A percentile compares a stretch with the other conserved stretches of the same genome.
These are phyloP conservation scores for Pleurotus salmoneostramineus DNA, from an alignment of 768 basidiomycete genomes.

Conservation along the genomic window DNA sequence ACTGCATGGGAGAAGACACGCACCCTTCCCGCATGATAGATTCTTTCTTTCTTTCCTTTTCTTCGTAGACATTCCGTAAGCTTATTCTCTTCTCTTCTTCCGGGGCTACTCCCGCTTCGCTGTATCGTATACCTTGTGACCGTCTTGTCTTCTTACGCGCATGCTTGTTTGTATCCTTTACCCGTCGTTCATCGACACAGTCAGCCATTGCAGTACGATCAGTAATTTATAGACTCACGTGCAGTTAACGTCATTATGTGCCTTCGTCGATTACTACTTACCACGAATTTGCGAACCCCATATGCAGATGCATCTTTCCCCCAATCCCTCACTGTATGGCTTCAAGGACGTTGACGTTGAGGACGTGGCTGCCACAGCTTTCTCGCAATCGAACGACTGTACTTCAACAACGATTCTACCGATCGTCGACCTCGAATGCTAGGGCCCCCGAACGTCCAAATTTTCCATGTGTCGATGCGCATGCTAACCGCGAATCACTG, in stretches of 20 bases:
- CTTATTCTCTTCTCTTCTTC: not conserved
- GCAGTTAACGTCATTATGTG: not conserved
- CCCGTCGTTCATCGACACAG: not conserved
- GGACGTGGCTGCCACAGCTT: not conserved
- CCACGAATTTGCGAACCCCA: not conserved
- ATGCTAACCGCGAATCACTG: slow-evolving; percentile 64
- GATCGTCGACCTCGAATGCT: not conserved
- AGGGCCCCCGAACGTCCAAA: slow-evolving; percentile 16
- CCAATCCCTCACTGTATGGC: not conserved
- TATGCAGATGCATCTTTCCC: not conserved
- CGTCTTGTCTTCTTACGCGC: not conserved
- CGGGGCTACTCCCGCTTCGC: not conserved
- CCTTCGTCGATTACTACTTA: not conserved
- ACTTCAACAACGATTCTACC: not conserved
- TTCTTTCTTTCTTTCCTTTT: not conserved
- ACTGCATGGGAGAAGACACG: slow-evolving; percentile 45
- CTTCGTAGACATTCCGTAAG: not conserved
- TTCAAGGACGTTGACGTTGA: not conserved
- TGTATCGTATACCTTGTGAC: not conserved
- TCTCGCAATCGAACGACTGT: not conserved
- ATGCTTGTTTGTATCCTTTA: not conserved
- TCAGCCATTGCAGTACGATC: not conserved
- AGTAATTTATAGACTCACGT: not conserved
- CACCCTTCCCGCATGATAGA: slow-evolving; percentile 6
- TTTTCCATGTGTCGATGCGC: slow-evolving; percentile 84